Conservation (phyloP, 2,329 filamentous ascomycete genomes). For the Cladosporium phlei region DNA sequence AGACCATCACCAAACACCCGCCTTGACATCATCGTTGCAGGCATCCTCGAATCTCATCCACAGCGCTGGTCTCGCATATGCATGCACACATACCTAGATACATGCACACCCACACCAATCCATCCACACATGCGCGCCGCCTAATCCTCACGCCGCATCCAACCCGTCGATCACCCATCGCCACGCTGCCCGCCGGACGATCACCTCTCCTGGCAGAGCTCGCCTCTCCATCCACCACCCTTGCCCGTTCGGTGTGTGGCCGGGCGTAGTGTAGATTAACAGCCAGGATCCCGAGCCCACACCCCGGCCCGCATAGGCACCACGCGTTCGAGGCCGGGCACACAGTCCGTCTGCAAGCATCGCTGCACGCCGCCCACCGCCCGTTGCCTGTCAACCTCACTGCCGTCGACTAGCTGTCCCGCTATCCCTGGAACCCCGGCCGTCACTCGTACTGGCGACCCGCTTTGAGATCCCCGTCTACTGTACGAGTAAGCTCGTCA, state of each 20-base stretch:
- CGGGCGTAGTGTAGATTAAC: slow-evolving; percentile 24
- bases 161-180: slow-evolving; percentile 1
- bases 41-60: slow-evolving; percentile 12
- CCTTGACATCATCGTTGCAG: slow-evolving; percentile 4
- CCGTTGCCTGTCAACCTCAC: slow-evolving; percentile 21
- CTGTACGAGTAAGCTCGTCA: slow-evolving; percentile 12
- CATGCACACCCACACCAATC: no score
- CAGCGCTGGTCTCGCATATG: slow-evolving; percentile 11
- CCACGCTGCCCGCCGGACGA: slow-evolving; percentile 9
- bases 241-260: slow-evolving; percentile 10
- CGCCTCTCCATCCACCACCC: slow-evolving; percentile 5
- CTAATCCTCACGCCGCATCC: slow-evolving; percentile 4
- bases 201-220: slow-evolving; percentile 13
- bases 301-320: slow-evolving; percentile 21
- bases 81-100: no score
- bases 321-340: slow-evolving; percentile 20
- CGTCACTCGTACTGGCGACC: slow-evolving; percentile 10
- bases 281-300: slow-evolving; percentile 25
- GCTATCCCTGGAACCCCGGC: slow-evolving; percentile 17
- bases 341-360: slow-evolving; percentile 13
- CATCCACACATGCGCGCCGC: slow-evolving; percentile 11
- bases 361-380: slow-evolving; percentile 19
- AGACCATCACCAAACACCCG: no score
- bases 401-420: slow-evolving; percentile 15
- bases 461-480: slow-evolving; percentile 10